phyloP scores from a whole-genome alignment of 139 green algal genomes.

The Coelastrella sp. region DNA sequence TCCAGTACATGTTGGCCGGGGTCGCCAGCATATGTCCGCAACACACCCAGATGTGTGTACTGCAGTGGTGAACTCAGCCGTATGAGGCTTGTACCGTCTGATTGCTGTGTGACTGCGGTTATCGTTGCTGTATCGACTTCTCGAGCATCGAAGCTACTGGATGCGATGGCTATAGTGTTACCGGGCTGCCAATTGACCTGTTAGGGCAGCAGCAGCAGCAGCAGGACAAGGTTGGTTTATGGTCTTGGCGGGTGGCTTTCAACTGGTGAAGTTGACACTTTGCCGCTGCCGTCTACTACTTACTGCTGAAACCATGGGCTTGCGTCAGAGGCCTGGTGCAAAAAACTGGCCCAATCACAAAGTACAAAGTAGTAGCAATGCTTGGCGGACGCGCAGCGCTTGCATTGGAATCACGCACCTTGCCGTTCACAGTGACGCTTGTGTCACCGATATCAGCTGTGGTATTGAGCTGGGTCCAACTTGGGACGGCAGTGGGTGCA shows the following conservation, averaged over 20 bases:
- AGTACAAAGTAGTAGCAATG: no score
- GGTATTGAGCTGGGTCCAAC: constrained; percentile 69
- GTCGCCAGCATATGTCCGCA: constrained; percentile 42
- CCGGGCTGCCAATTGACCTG: constrained; percentile 38
- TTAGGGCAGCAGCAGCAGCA: not conserved
- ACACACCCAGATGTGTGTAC: constrained; percentile 68
- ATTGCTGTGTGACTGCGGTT: not conserved
- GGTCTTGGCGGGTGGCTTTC: no score
- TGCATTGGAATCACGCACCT: not conserved
- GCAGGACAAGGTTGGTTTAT: not conserved
- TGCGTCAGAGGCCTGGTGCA: not conserved
- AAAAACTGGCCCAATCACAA: no score
- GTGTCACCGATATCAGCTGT: constrained; percentile 55
- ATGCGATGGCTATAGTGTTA: constrained; percentile 73
- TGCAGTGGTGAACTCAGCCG: constrained; percentile 49
- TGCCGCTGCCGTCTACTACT: not conserved
- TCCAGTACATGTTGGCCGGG: constrained; percentile 48
- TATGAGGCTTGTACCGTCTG: constrained; percentile 45
- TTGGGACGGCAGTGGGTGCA: constrained; percentile 45
- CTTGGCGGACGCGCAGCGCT: no score
- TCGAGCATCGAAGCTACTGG: constrained; percentile 53
- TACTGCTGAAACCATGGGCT: not conserved
- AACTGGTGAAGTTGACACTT: not conserved
- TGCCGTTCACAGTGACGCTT: constrained; percentile 58
- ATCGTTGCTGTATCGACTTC: constrained; percentile 62